Percentiles rank a stretch among this genome's conserved stretches.
Conservation (phyloP, 805 yeast genomes). For the Hemisphaericaspora nanyangensis region DNA sequence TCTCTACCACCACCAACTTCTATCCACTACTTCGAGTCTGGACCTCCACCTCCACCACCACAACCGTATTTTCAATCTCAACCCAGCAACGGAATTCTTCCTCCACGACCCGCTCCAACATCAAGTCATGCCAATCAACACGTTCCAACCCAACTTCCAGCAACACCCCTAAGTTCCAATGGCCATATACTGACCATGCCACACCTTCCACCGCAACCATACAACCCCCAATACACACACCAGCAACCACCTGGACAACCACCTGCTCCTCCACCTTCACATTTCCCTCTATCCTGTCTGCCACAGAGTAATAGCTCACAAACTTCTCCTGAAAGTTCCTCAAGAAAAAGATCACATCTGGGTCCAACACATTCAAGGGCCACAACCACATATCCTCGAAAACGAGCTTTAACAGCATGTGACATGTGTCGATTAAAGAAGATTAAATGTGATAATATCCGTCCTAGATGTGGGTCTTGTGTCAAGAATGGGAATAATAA, state of each 20-base stretch:
- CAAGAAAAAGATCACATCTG: conserved; percentile 8
- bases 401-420: conserved; percentile 36
- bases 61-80: background rate
- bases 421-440: conserved; percentile 34
- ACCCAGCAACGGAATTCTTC: background rate
- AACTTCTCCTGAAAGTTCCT: background rate
- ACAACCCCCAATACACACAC: background rate
- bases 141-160: background rate
- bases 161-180: background rate
- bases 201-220: conserved; percentile 7
- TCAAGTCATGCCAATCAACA: background rate
- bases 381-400: conserved; percentile 16
- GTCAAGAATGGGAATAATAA: conserved; percentile 19
- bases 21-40: background rate
- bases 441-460: conserved; percentile 33
- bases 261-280: conserved; percentile 5
- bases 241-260: conserved; percentile 3
- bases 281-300: background rate
- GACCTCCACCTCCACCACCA: background rate
- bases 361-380: conserved; percentile 5
- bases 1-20: conserved; percentile 1
- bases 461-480: conserved; percentile 35
- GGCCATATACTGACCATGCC: conserved; percentile 6
- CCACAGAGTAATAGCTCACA: background rate
- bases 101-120: background rate